Percentiles rank a stretch among this genome's conserved stretches.
phyloP scores from a whole-genome alignment of 768 basidiomycete genomes.

The Termitomyces heimii region DNA sequence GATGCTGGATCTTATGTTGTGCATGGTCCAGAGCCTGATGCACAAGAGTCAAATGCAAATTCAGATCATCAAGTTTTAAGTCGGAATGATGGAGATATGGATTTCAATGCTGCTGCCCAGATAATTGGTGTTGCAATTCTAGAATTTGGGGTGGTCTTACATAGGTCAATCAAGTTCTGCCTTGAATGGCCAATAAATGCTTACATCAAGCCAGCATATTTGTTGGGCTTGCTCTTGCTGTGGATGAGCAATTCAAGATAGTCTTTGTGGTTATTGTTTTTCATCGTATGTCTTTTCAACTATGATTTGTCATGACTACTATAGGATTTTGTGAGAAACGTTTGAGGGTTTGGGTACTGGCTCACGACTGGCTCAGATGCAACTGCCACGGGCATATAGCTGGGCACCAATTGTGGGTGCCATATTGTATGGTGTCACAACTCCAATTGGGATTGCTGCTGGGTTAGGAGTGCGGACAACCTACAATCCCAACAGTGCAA shows the following conservation, averaged over 20 bases:
- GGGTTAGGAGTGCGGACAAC: neutral
- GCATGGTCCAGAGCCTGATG: constrained; percentile 45
- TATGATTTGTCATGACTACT: neutral
- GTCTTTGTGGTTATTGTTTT: neutral
- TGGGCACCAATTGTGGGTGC: neutral
- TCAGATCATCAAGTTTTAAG: neutral
- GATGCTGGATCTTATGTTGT: constrained; percentile 50
- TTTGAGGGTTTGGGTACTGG: neutral
- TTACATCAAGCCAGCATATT: neutral
- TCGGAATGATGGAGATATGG: neutral
- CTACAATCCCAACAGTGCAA: neutral
- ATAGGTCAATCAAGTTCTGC: neutral
- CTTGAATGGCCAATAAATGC: neutral
- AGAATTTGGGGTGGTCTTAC: neutral
- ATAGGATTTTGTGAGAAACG: neutral
- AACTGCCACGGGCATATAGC: neutral
- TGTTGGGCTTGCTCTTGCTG: neutral
- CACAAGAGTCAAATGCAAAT: neutral
- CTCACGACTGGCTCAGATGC: neutral
- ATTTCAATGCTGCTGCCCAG: neutral
- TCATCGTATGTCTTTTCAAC: neutral
- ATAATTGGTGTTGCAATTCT: neutral
- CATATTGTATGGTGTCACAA: neutral
- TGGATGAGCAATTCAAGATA: neutral
- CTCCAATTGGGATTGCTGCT: neutral